Conservation (phyloP, 352 stramenopile species). For the Pythium dissotocum region DNA sequence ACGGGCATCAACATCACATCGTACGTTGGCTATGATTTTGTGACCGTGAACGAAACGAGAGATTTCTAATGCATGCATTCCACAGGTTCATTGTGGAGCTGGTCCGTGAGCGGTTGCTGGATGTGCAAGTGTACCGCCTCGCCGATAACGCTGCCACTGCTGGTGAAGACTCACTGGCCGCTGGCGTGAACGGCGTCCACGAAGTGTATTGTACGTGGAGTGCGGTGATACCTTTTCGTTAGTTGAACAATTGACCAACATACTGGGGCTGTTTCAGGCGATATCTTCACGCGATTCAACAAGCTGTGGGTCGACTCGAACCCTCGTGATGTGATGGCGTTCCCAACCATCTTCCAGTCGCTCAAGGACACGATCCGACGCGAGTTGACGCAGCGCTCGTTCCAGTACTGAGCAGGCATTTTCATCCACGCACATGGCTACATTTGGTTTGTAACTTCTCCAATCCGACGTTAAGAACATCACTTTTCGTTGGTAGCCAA, state of each 20-base stretch:
- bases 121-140: slow-evolving; percentile 67
- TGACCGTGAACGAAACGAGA: no score
- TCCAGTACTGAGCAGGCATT: slow-evolving; percentile 52
- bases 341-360: slow-evolving; percentile 79
- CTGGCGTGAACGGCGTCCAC: slow-evolving; percentile 54
- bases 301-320: slow-evolving; percentile 82
- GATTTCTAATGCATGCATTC: not conserved
- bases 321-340: slow-evolving; percentile 83
- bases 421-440: slow-evolving; percentile 20
- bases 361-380: slow-evolving; percentile 69
- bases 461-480: slow-evolving; percentile 13
- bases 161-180: slow-evolving; percentile 33
- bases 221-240: not conserved
- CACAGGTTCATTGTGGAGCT: slow-evolving; percentile 74
- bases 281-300: slow-evolving; percentile 84
- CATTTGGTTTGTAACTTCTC: slow-evolving; percentile 28
- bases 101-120: slow-evolving; percentile 71
- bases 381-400: slow-evolving; percentile 60
- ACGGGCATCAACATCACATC: slow-evolving; percentile 88
- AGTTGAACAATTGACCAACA: not conserved
- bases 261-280: slow-evolving; percentile 32
- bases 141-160: slow-evolving; percentile 14
- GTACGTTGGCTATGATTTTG: slow-evolving; percentile 26
- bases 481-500: slow-evolving; percentile 12
- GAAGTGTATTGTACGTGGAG: slow-evolving; percentile 70